Base-by-base conservation (phyloP, 2,329 filamentous ascomycete species). In the Drechslera avenae region DNA sequence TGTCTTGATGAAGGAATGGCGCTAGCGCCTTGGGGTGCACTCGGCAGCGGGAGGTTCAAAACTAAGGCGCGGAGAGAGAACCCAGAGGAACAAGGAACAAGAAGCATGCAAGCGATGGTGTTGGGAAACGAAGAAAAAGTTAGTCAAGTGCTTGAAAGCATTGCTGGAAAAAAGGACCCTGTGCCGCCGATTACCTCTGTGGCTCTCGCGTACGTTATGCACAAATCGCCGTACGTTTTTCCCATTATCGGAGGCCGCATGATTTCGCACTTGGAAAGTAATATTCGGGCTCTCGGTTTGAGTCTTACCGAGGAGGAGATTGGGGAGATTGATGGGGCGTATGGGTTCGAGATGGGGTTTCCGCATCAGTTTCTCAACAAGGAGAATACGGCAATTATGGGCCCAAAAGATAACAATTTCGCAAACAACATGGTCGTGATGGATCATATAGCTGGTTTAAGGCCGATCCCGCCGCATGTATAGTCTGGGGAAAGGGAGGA, bases 221-320 rank as follows among this genome's bases (percentile, higher is more conserved):
- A 60, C 28, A 50, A 60, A 17, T 60, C 85, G 0, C 82, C 86
- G 0, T 83, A 89, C 62, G 85, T 91, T n/a, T 89, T 89, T 64
- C 89, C 89, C 0, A 85, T 91, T 32, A 78, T 90, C 4, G 87
- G 88, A 12, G 85, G 86, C 0, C 80, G 86, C 13, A 90, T 84
- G 57, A 69, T 89, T 13, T 83, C 86, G 37, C 87, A 91, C 64
- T 74, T 91, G 35, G 82, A 86, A 64, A 6, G 14, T 1, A 39
- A 39, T 3, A 39, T 21, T 8, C 13, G 21, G 9, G 43, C 43
- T 21, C 34, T 46, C 14, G 2, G 33, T 13, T 1, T 46, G 3
- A 7, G 2, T 16, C 34, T 46, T 6, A 39, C 17, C 1, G 5
- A 14, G 1, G 23, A 32, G 3, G 43, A 46, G 12, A 32, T 46